Evolutionary conservation across 2,329 filamentous ascomycete species (phyloP).

Genomic region (Reticulascus tulasneorum): DNA sequence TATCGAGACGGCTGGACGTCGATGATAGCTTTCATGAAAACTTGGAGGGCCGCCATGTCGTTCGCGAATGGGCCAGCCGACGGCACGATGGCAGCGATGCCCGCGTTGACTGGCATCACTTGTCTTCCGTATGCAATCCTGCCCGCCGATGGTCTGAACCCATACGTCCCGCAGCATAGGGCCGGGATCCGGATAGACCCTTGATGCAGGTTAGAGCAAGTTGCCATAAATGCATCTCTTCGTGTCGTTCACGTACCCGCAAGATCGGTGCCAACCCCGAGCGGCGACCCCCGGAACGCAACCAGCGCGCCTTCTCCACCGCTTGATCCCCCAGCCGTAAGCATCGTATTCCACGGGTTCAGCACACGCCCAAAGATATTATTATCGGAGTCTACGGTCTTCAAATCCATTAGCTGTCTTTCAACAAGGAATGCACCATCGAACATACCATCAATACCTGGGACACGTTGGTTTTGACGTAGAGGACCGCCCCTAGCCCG

Average conservation of each 20-base stretch:
- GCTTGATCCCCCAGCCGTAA: slow-evolving; percentile 61
- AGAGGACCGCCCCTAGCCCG: slow-evolving; percentile 60
- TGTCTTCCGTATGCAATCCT: slow-evolving; percentile 20
- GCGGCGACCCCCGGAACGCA: slow-evolving; percentile 34
- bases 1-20: slow-evolving; percentile 37
- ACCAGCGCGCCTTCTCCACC: slow-evolving; percentile 50
- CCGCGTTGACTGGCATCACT: slow-evolving; percentile 1
- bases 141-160: slow-evolving; percentile 34
- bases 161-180: slow-evolving; percentile 39
- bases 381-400: slow-evolving; percentile 59
- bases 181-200: slow-evolving; percentile 40
- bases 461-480: slow-evolving; percentile 67
- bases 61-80: slow-evolving; percentile 39
- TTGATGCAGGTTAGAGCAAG: no score
- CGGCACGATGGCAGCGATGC: slow-evolving; percentile 25
- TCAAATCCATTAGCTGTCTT: not conserved
- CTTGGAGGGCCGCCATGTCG: slow-evolving; percentile 31
- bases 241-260: no score
- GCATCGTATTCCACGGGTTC: slow-evolving; percentile 58
- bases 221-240: no score
- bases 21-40: slow-evolving; percentile 38
- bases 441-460: slow-evolving; percentile 42
- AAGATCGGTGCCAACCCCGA: slow-evolving; percentile 39
- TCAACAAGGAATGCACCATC: not conserved
- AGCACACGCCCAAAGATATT: slow-evolving; percentile 44